These are phyloP conservation scores for Boletus pseudo-olivaceus DNA, from an alignment of 768 basidiomycete species.

Conservation along the genomic window DNA sequence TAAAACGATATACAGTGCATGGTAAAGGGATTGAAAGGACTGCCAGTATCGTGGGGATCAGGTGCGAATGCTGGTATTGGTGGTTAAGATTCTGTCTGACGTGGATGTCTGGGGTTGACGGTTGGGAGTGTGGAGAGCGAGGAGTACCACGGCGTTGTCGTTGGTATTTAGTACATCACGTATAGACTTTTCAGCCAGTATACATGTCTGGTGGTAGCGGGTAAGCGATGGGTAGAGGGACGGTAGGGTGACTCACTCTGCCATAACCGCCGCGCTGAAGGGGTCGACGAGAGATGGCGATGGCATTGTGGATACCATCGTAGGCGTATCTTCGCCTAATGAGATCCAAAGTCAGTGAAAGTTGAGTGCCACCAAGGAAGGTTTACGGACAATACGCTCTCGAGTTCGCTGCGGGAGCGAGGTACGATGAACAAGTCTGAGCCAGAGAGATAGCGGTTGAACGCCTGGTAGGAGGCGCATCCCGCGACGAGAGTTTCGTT, in stretches of 20 bases:
- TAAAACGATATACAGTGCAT: not conserved
- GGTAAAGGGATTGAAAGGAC: not conserved
- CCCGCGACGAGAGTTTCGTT: constrained; percentile 73
- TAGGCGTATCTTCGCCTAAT: constrained; percentile 69
- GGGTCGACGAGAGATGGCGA: constrained; percentile 62
- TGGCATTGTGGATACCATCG: constrained; percentile 78
- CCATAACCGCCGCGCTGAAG: constrained; percentile 56
- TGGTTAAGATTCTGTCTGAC: constrained; percentile 13
- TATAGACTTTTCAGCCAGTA: constrained; percentile 69
- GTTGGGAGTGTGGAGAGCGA: constrained; percentile 53
- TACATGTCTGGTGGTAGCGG: constrained; percentile 50
- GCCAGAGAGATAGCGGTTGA: constrained; percentile 69
- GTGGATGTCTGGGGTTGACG: constrained; percentile 10
- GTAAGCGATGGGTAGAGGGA: not conserved
- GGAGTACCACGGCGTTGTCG: constrained; percentile 63
- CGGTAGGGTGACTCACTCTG: constrained; percentile 36
- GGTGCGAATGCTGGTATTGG: constrained; percentile 21
- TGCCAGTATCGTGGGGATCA: constrained; percentile 11
- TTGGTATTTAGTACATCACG: constrained; percentile 62
- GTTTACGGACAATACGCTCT: constrained; percentile 61
- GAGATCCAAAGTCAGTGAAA: constrained; percentile 4
- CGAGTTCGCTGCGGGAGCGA: constrained; percentile 59
- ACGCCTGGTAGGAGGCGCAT: constrained; percentile 77
- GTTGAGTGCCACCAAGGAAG: not conserved
- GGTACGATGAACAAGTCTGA: constrained; percentile 71